phyloP scores from a whole-genome alignment of 129 eudicot species.

The Escallonia herrerae region DNA sequence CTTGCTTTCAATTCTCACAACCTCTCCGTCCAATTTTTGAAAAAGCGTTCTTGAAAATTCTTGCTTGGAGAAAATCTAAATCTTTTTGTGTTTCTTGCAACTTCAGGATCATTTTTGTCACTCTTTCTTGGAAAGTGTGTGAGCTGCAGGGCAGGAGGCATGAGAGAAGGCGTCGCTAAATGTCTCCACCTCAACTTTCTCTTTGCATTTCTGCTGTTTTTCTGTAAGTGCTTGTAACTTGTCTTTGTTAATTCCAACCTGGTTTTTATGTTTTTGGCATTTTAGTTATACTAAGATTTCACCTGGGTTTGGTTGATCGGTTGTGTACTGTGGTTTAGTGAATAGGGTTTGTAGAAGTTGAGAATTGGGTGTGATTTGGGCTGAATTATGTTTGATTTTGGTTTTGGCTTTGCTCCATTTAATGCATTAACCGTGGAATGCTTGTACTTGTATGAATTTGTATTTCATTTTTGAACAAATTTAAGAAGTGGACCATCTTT shows the following conservation, averaged over 20 bases:
- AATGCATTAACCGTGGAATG: slow-evolving; percentile 7
- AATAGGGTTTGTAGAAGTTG: slow-evolving; percentile 12
- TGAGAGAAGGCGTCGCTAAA: slow-evolving; percentile 47
- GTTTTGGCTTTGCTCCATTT: not conserved
- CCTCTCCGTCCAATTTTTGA: slow-evolving; percentile 12
- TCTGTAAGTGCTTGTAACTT: slow-evolving; percentile 44
- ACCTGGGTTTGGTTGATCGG: slow-evolving; percentile 17
- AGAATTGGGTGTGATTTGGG: slow-evolving; percentile 11
- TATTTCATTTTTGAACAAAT: too few species aligned
- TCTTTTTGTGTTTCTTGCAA: not conserved
- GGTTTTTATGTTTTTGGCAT: slow-evolving; percentile 17
- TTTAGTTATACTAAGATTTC: slow-evolving; percentile 6
- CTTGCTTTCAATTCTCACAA: slow-evolving; percentile 5
- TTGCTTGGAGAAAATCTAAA: slow-evolving; percentile 6
- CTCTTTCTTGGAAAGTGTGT: slow-evolving; percentile 2
- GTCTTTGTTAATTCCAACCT: slow-evolving; percentile 9
- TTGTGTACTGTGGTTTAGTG: slow-evolving; percentile 16
- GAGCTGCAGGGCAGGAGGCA: slow-evolving; percentile 36
- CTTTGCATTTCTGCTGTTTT: slow-evolving; percentile 35
- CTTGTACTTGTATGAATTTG: too few species aligned
- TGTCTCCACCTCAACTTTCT: slow-evolving; percentile 30
- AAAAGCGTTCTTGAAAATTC: slow-evolving; percentile 4
- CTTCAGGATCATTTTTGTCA: not conserved
- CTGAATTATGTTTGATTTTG: slow-evolving; percentile 15
- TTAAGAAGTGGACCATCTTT: too few species aligned